Conservation (phyloP, 345 rosid genomes). For the Litchi chinensis region DNA sequence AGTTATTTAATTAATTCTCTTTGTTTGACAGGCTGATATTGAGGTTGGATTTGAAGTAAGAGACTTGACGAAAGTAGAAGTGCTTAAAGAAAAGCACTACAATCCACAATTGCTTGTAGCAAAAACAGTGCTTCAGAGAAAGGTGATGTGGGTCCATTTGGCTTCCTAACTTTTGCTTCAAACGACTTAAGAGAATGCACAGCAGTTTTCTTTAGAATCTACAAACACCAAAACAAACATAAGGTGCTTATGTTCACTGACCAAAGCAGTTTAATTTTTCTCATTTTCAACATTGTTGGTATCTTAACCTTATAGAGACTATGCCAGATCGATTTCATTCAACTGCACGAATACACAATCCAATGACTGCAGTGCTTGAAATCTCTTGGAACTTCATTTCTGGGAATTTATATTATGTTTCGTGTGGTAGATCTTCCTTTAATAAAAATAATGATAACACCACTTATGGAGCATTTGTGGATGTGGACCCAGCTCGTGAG, state of each 20-base stretch:
- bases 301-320: too few species aligned
- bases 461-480: constrained; percentile 42
- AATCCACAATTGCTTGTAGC: not conserved
- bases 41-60: constrained; percentile 52
- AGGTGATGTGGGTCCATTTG: too few species aligned
- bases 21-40: constrained; percentile 60
- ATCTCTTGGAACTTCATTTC: not conserved
- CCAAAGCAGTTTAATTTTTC: too few species aligned
- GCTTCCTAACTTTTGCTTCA: too few species aligned
- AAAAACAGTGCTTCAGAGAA: too few species aligned
- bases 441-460: constrained; percentile 30
- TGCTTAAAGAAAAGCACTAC: too few species aligned
- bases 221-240: too few species aligned
- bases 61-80: constrained; percentile 26
- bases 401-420: too few species aligned
- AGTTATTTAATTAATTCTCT: not conserved
- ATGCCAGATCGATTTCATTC: not conserved
- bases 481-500: constrained; percentile 41
- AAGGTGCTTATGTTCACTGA: too few species aligned
- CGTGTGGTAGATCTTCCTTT: not conserved
- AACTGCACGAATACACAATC: not conserved
- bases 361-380: not conserved
- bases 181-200: too few species aligned
- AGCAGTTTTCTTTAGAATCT: too few species aligned
- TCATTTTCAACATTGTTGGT: too few species aligned